Evolutionary conservation across 2,329 filamentous ascomycete genomes (phyloP), one percentile per base, ranked within the genome.

Genomic region (Capronia epimyces): DNA sequence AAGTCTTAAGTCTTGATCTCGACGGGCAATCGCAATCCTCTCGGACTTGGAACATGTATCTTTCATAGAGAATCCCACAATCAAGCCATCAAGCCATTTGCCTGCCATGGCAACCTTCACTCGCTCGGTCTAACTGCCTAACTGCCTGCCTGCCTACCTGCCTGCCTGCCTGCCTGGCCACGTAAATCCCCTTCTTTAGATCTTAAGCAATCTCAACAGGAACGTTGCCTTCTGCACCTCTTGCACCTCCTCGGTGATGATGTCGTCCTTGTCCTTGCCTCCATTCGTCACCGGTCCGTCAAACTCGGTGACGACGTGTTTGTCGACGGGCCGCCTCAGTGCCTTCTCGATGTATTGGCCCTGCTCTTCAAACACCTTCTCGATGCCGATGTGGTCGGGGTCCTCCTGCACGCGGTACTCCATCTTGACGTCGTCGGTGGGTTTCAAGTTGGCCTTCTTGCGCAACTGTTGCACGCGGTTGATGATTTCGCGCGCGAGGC

Each of bases 381-480:
- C 80, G 20, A 95, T 69, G 3, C 87, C 88, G 52, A 90, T 77
- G 39, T 81, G 78, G 1, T 93, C 86, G 0, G 87, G 86, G 64
- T 95, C 89, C 6, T 81, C 78, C 43, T 94, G 71, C 3, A 97
- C 82, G 51, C 77, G 78, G 72, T 95, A 97, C 68, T 94, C 87
- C 87, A 98, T 95, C 72, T 86, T 87, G 56, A 98, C 84, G 65
- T 97, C 93, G 65, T 98, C 93, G 0, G 91, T 97, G 1, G 89
- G 83, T 57, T 90, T 82, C 46, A 98, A 76, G 0, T 89, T 89
- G 6, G 90, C 90, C 75, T 93, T 93, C 80, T 98, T 98, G 59
- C 93, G 83, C 56, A 97, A 76, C 60, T 87, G 81, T 72, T 98
- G 93, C 18, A 98, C 86, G 34, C 91, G 84, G 68, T 95, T 86